Conservation (phyloP, 1,284 basidiomycete species). For the Golubevia pallescens region DNA sequence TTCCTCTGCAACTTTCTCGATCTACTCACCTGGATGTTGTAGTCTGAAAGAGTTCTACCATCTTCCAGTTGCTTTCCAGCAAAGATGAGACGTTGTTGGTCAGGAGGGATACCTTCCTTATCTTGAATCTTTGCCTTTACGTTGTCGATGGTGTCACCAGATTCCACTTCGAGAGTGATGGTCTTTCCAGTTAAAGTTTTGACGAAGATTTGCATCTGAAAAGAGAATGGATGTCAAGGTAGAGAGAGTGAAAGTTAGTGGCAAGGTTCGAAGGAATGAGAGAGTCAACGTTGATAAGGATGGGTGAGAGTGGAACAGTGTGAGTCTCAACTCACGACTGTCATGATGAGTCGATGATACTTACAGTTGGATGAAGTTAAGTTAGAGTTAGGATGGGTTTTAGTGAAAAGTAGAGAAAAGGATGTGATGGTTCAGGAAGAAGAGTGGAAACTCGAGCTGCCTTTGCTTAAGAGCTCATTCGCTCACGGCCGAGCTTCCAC, state of each 20-base stretch:
- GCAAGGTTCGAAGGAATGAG: not conserved
- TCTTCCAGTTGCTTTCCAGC: slow-evolving; percentile 65
- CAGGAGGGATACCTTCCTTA: slow-evolving; percentile 64
- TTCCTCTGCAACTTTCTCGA: too few species aligned
- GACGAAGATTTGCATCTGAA: slow-evolving; percentile 62
- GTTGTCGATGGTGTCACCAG: slow-evolving; percentile 64
- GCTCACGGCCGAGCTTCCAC: not conserved
- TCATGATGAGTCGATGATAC: not conserved
- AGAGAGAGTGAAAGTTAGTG: not conserved
- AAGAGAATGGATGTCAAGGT: not conserved
- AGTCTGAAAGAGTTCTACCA: slow-evolving; percentile 62
- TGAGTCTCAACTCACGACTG: not conserved
- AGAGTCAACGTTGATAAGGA: not conserved
- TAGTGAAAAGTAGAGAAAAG: not conserved
- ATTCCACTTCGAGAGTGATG: slow-evolving; percentile 65
- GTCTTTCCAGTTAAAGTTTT: slow-evolving; percentile 65
- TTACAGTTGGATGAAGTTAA: not conserved
- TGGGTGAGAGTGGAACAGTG: not conserved
- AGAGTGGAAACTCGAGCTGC: not conserved
- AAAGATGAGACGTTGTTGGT: slow-evolving; percentile 64
- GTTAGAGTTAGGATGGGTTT: not conserved
- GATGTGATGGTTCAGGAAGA: too few species aligned
- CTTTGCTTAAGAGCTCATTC: too few species aligned
- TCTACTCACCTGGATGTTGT: slow-evolving; percentile 57
- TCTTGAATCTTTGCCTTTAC: slow-evolving; percentile 65